These are phyloP conservation scores for Pogostemon cablin DNA, from an alignment of 257 asterid genomes.

Conservation along the genomic window DNA sequence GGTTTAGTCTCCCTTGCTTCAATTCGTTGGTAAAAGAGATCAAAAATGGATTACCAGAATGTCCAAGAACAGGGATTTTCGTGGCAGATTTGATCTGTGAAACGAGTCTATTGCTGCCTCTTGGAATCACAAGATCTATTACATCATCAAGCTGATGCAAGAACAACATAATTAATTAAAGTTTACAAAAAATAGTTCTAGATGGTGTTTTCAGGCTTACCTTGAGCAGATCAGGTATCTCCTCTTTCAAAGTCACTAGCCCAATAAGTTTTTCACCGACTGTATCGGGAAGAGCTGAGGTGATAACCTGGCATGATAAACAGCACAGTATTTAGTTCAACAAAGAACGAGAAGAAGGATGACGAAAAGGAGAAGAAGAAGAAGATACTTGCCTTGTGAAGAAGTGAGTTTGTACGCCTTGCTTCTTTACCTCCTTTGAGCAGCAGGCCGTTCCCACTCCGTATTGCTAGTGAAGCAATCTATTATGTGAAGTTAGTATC, in stretches of 20 bases:
- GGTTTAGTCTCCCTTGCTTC: neutral
- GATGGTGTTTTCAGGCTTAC: constrained; percentile 30
- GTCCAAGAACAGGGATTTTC: constrained; percentile 91
- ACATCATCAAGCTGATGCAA: constrained; percentile 74
- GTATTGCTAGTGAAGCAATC: constrained; percentile 87
- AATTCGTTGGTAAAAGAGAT: neutral
- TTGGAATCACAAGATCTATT: constrained; percentile 88
- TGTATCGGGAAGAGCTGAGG: constrained; percentile 64
- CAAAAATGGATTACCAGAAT: constrained; percentile 54
- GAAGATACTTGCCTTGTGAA: constrained; percentile 59
- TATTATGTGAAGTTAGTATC: constrained; percentile 29
- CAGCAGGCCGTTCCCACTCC: constrained; percentile 85
- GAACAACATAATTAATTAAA: neutral
- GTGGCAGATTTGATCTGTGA: constrained; percentile 79
- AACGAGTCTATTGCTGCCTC: constrained; percentile 94
- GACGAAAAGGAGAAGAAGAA: neutral
- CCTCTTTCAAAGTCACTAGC: constrained; percentile 76
- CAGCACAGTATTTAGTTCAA: neutral
- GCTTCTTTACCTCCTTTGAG: constrained; percentile 94
- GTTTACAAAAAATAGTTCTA: neutral
- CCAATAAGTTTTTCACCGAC: constrained; percentile 80
- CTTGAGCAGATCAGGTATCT: constrained; percentile 82
- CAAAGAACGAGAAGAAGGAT: neutral
- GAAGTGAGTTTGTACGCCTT: constrained; percentile 61
- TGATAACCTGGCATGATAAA: constrained; percentile 52